phyloP scores from a whole-genome alignment of 2,329 filamentous ascomycete genomes.

The Cadophora sp. region DNA sequence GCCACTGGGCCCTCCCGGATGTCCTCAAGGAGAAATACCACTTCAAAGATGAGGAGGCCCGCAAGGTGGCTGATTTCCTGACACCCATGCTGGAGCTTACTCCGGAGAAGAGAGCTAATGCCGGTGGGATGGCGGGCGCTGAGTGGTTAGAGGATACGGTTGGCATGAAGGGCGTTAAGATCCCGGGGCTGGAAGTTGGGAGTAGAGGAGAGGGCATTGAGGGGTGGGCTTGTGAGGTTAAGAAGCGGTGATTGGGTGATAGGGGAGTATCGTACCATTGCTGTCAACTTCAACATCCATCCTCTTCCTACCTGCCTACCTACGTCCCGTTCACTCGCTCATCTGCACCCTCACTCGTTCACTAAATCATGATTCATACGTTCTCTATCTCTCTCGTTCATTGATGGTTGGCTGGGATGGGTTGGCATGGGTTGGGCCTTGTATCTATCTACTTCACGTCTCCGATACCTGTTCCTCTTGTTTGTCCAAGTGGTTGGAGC shows the following conservation, averaged over 20 bases:
- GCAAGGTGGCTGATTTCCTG: conserved; percentile 81
- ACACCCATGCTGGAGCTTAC: conserved; percentile 89
- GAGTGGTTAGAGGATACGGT: conserved; percentile 82
- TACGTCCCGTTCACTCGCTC: background rate
- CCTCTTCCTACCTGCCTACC: background rate
- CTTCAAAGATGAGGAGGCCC: conserved; percentile 82
- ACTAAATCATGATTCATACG: conserved; percentile 7
- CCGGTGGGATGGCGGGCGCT: conserved; percentile 92
- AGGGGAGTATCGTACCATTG: background rate
- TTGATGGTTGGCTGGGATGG: background rate
- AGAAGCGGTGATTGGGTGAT: conserved; percentile 65
- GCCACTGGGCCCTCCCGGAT: conserved; percentile 94
- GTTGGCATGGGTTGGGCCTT: background rate
- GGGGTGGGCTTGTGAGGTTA: conserved; percentile 89
- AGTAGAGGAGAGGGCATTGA: conserved; percentile 91
- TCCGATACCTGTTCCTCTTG: background rate
- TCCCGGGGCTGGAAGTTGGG: conserved; percentile 77
- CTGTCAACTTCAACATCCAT: background rate
- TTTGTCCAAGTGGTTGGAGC: background rate
- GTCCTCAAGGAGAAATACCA: conserved; percentile 97
- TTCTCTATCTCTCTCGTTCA: background rate
- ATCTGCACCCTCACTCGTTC: background rate
- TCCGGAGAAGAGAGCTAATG: conserved; percentile 90
- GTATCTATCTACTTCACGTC: background rate
- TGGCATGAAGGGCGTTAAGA: conserved; percentile 82